phyloP scores from a whole-genome alignment of 2,329 filamentous ascomycete species.

The Sporothrix inflata region DNA sequence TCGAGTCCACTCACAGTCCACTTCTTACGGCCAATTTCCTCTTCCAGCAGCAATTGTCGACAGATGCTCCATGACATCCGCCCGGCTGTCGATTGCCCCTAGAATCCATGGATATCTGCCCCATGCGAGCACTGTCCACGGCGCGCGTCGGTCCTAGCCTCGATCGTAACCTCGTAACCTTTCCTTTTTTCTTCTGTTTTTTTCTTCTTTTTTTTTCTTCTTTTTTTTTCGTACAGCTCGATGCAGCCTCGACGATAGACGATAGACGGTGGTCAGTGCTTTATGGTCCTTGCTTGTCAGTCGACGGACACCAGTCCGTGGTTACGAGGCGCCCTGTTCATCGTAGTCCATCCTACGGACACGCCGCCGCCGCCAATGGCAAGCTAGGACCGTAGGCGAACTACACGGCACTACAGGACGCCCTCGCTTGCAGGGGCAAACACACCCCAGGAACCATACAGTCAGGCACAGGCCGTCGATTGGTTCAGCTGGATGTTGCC shows the following conservation, averaged over 20 bases:
- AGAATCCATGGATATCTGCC: neutral
- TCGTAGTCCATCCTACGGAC: neutral
- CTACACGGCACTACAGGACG: neutral
- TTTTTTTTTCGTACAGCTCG: neutral
- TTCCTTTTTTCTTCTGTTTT: neutral
- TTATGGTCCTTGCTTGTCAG: neutral
- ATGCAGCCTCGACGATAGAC: neutral
- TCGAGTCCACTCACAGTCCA: neutral
- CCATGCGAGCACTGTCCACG: neutral
- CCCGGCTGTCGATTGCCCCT: too few species aligned
- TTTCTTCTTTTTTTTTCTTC: neutral
- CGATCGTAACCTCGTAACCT: neutral
- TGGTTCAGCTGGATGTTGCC: neutral
- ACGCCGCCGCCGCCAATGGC: neutral
- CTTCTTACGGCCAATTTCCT: slow-evolving; percentile 17
- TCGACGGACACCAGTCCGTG: neutral
- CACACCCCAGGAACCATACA: neutral
- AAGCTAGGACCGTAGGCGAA: neutral
- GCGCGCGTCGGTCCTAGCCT: neutral
- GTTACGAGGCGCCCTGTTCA: too few species aligned
- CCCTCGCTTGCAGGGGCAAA: neutral
- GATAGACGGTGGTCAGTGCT: neutral
- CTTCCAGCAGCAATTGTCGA: neutral
- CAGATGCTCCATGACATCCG: neutral
- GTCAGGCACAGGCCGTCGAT: neutral